phyloP scores from a whole-genome alignment of 805 yeast genomes.

The Spathaspora arborariae region DNA sequence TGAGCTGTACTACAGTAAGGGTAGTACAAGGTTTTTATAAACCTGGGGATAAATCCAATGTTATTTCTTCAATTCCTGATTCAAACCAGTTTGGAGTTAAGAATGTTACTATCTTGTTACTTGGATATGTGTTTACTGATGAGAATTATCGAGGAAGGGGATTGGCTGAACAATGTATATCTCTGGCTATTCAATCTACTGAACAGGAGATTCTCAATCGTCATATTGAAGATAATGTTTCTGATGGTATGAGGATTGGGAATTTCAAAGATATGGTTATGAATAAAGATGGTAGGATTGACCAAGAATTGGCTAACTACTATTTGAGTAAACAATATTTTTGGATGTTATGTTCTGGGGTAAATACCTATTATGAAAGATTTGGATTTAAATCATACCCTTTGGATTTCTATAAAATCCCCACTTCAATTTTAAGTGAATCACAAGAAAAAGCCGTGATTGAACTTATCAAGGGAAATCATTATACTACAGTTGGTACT shows the following conservation, averaged over 20 bases:
- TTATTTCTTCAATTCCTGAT: constrained; percentile 27
- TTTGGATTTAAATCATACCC: constrained; percentile 53
- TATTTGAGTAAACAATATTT: constrained; percentile 33
- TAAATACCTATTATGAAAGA: constrained; percentile 60
- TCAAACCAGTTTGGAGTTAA: constrained; percentile 29
- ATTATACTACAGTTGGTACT: not conserved
- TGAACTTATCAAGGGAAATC: constrained; percentile 13
- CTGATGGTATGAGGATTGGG: not conserved
- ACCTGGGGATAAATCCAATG: constrained; percentile 20
- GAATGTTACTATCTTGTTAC: constrained; percentile 22
- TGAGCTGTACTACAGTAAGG: constrained; percentile 20
- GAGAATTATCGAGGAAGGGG: constrained; percentile 25
- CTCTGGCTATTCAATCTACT: constrained; percentile 24
- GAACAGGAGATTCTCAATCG: constrained; percentile 28
- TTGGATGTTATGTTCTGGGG: constrained; percentile 64
- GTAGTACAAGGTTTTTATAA: constrained; percentile 26
- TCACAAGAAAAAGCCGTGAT: constrained; percentile 17
- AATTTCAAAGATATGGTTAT: constrained; percentile 31
- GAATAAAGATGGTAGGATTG: constrained; percentile 22
- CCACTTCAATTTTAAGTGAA: constrained; percentile 15
- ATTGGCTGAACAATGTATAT: constrained; percentile 23
- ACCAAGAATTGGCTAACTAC: constrained; percentile 26
- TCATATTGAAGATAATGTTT: constrained; percentile 17
- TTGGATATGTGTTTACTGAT: constrained; percentile 26
- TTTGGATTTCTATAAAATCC: constrained; percentile 31